Percentiles rank a stretch among this genome's conserved stretches.
These are phyloP conservation scores for Pythium volutum DNA, from an alignment of 352 stramenopile genomes.

Conservation along the genomic window DNA sequence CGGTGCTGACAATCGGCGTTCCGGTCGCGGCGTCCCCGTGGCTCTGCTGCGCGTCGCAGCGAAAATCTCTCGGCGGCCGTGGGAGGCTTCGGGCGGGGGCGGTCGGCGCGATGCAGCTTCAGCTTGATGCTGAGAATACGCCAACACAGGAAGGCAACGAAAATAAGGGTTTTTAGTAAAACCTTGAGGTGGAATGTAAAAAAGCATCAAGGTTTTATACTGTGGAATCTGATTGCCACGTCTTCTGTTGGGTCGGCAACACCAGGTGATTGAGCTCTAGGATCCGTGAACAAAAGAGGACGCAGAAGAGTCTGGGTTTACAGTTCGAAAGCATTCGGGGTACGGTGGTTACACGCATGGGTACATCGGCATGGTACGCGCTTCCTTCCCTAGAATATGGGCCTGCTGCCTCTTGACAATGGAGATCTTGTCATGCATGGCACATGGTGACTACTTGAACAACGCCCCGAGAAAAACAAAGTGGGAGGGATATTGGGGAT, in stretches of 20 bases:
- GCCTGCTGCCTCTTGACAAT: too few relatives aligned
- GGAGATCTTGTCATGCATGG: too few relatives aligned
- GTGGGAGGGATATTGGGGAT: neutral
- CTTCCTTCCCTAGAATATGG: too few relatives aligned
- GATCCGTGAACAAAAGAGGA: too few relatives aligned
- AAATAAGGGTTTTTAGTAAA: slow-evolving; percentile 6
- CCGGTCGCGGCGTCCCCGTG: neutral
- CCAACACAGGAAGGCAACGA: neutral
- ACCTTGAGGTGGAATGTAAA: neutral
- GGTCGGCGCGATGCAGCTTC: slow-evolving; percentile 12
- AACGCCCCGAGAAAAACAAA: neutral
- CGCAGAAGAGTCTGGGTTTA: too few relatives aligned
- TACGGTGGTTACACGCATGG: too few relatives aligned
- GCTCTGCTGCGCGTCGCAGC: neutral
- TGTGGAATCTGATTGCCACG: too few relatives aligned
- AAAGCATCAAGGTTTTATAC: slow-evolving; percentile 1
- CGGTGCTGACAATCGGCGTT: neutral
- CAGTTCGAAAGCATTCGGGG: too few relatives aligned
- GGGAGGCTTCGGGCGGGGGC: neutral
- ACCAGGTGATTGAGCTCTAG: too few relatives aligned
- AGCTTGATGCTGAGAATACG: slow-evolving; percentile 25
- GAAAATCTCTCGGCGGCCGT: slow-evolving; percentile 2
- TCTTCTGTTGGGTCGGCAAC: too few relatives aligned
- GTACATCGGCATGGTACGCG: too few relatives aligned
- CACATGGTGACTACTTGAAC: neutral